These are phyloP conservation scores for Diaporthe australafricana DNA, from an alignment of 2,329 filamentous ascomycete genomes.

Conservation along the genomic window DNA sequence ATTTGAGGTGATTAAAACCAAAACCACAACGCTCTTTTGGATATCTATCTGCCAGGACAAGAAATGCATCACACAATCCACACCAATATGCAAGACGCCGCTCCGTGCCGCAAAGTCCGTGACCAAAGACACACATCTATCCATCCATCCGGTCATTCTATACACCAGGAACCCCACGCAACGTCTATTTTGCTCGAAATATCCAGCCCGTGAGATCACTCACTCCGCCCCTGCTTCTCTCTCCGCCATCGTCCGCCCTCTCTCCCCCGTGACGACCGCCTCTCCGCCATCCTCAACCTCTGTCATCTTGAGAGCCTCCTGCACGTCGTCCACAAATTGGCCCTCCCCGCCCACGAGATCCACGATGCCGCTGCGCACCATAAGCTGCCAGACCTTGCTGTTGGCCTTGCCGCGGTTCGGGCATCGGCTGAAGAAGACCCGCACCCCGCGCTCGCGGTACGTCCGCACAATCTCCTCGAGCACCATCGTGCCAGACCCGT, in stretches of 20 bases:
- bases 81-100: conserved; percentile 17
- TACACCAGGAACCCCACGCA: background rate
- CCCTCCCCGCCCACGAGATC: conserved; percentile 80
- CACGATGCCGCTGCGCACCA: conserved; percentile 85
- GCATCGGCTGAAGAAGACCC: conserved; percentile 78
- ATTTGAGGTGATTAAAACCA: background rate
- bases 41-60: conserved; percentile 9
- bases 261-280: conserved; percentile 20
- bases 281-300: conserved; percentile 73
- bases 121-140: background rate
- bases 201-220: background rate
- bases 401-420: conserved; percentile 51
- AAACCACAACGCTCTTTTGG: background rate
- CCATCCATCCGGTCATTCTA: background rate
- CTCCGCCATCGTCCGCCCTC: conserved; percentile 36
- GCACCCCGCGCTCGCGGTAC: conserved; percentile 81
- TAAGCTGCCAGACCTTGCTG: conserved; percentile 76
- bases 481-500: conserved; percentile 93
- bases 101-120: background rate
- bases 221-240: conserved; percentile 28
- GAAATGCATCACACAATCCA: background rate
- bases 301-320: conserved; percentile 84
- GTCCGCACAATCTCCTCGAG: conserved; percentile 86
- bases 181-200: background rate
- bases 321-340: conserved; percentile 85